Evolutionary conservation across 2,329 filamentous ascomycete species (phyloP), one percentile per base, ranked within the genome.

Genomic region (Neonectria coccinea): DNA sequence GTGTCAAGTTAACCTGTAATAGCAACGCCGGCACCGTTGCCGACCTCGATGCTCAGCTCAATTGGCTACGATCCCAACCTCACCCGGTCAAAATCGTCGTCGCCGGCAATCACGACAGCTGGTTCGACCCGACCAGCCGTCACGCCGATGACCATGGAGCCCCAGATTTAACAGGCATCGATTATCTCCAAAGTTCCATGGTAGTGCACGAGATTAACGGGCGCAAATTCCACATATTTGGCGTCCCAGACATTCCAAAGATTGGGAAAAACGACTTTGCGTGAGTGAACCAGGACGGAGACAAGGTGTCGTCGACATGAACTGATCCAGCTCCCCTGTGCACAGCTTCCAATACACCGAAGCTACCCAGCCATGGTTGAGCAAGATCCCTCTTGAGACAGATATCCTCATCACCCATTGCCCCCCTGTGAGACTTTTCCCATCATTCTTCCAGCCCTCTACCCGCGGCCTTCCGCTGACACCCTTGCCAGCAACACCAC

Each of bases 81-180:
- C 93, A 97, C 74, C 80, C 81, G 39, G 86, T 97, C 77, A 97
- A 97, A 78, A 84, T 97, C 25, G 86, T 94, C 39, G 89, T 98
- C 33, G 88, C 89, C 33, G 95, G 95, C 1, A 97, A 97, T 76
- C 95, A 97, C 77, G 95, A 97, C 75, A 90, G 88, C 72, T 97
- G 89, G 82, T 91, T 97, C 66, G 95, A 97, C 77, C 82, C 86
- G 25, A 82, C 83, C 36, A 89, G 88, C 14, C 85, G 92, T 4
- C 78, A 77, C 16, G 79, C 84, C 10, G 82, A 86, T 50, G 89
- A 93, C 74, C 77, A 77, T n/a, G 80, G 81, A 66, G 78, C 77
- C 31, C 83, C 94, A 16, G 83, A 93, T 70, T 89, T 92, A 82
- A 89, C 86, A 57, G 83, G 83, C 47, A 81, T 97, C 52, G 83